Evolutionary conservation across 2,329 filamentous ascomycete genomes (phyloP).

Genomic region (Lasiodiplodia sp.): DNA sequence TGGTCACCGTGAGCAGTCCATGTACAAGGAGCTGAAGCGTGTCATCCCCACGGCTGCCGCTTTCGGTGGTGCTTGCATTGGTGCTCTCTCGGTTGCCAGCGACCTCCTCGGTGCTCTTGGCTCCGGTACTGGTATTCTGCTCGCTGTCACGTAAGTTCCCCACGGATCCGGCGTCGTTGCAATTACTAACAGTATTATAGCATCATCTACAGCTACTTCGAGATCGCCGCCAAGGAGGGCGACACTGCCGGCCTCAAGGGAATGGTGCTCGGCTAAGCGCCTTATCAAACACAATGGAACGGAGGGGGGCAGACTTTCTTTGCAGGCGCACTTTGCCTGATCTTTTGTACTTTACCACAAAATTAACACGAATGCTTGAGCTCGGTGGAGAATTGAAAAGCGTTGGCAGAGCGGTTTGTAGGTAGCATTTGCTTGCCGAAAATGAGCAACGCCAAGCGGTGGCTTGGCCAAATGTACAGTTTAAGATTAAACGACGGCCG

Average conservation of each 20-base stretch:
- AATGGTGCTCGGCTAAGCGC: constrained; percentile 63
- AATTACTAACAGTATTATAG: constrained; percentile 55
- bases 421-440: constrained; percentile 7
- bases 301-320: constrained; percentile 6
- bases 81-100: constrained; percentile 92
- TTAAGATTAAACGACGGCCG: constrained; percentile 13
- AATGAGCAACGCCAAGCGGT: neutral
- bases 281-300: neutral
- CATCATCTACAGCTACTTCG: constrained; percentile 99
- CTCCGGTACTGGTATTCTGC: constrained; percentile 94
- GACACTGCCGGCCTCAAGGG: constrained; percentile 82
- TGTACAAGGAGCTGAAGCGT: constrained; percentile 99
- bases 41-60: constrained; percentile 98
- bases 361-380: constrained; percentile 18
- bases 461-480: constrained; percentile 21
- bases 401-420: constrained; percentile 24
- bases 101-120: constrained; percentile 96
- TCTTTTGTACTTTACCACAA: constrained; percentile 28
- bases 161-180: neutral
- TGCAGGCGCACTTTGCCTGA: constrained; percentile 3
- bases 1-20: constrained; percentile 98
- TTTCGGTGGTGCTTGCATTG: constrained; percentile 98
- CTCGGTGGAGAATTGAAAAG: constrained; percentile 14
- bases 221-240: constrained; percentile 98
- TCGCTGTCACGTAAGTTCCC: constrained; percentile 91